phyloP scores from a whole-genome alignment of 78 protist species.

The Emiliania huxleyi region DNA sequence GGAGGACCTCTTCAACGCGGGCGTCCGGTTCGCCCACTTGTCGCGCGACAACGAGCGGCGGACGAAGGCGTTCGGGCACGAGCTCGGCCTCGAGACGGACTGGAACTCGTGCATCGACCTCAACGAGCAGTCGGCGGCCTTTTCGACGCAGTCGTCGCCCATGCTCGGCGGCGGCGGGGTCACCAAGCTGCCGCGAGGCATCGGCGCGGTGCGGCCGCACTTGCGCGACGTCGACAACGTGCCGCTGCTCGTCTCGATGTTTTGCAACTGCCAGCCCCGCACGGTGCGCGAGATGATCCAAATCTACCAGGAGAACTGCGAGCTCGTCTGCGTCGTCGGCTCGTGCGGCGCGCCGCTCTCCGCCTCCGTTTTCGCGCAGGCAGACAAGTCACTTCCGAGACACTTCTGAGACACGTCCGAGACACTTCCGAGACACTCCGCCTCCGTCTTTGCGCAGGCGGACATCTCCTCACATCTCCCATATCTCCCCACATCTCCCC shows the following conservation, averaged over 20 bases:
- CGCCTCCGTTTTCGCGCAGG: neutral
- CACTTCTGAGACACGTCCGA: too few relatives aligned
- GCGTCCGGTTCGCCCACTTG: slow-evolving; percentile 14
- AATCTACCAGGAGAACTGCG: neutral
- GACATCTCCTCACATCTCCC: too few relatives aligned
- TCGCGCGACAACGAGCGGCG: neutral
- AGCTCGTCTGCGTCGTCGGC: neutral
- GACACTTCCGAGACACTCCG: too few relatives aligned
- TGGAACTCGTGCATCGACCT: slow-evolving; percentile 20
- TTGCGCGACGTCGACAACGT: slow-evolving; percentile 16
- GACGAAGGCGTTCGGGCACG: slow-evolving; percentile 1
- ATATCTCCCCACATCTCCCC: too few relatives aligned
- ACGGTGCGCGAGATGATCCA: neutral
- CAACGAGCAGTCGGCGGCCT: neutral
- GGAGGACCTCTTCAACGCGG: neutral
- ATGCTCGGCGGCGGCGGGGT: neutral
- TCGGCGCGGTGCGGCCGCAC: neutral
- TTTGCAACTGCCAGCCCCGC: neutral
- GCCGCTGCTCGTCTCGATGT: neutral
- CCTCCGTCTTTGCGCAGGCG: too few relatives aligned
- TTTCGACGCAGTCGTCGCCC: neutral
- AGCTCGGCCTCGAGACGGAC: slow-evolving; percentile 26
- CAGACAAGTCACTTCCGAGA: too few relatives aligned
- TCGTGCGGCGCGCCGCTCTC: neutral
- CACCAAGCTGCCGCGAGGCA: neutral